A percentile compares a stretch with the other conserved stretches of the same genome.
Conservation (phyloP, 23 red algal species). For the Gracilaria caudata region DNA sequence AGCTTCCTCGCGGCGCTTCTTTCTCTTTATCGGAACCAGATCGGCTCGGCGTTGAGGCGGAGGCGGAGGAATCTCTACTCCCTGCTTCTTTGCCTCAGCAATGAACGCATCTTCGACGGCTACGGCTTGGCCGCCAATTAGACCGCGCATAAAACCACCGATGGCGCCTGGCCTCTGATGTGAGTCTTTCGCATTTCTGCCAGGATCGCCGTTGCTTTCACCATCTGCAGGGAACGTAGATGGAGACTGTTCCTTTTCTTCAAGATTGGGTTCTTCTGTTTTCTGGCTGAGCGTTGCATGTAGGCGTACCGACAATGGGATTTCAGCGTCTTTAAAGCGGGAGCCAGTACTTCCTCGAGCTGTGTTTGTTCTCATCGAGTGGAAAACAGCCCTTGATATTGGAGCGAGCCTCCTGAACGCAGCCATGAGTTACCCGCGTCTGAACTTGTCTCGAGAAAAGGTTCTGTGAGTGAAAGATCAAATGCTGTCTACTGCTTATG, state of each 20-base stretch:
- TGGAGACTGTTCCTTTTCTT: not conserved
- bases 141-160: slow-evolving; percentile 88
- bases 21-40: slow-evolving; percentile 51
- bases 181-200: not conserved
- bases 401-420: slow-evolving; percentile 6
- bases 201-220: not conserved
- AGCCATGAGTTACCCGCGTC: slow-evolving; percentile 7
- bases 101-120: slow-evolving; percentile 85
- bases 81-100: slow-evolving; percentile 80
- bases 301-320: not conserved
- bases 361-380: not conserved
- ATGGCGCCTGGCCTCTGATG: slow-evolving; percentile 62
- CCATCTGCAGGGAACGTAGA: not conserved
- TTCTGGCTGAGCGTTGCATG: slow-evolving; percentile 28
- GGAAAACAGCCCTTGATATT: not conserved
- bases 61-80: slow-evolving; percentile 59
- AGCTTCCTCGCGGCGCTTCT: slow-evolving; percentile 40
- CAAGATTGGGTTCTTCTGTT: slow-evolving; percentile 11
- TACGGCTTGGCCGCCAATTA: slow-evolving; percentile 81
- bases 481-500: not conserved
- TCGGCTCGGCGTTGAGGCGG: slow-evolving; percentile 62
- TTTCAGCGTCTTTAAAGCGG: too few species aligned
- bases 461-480: not conserved
- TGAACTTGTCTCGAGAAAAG: not conserved
- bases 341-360: not conserved